Evolutionary conservation across 2,329 filamentous ascomycete species (phyloP).

Genomic region (Chrysosporium queenslandicum): DNA sequence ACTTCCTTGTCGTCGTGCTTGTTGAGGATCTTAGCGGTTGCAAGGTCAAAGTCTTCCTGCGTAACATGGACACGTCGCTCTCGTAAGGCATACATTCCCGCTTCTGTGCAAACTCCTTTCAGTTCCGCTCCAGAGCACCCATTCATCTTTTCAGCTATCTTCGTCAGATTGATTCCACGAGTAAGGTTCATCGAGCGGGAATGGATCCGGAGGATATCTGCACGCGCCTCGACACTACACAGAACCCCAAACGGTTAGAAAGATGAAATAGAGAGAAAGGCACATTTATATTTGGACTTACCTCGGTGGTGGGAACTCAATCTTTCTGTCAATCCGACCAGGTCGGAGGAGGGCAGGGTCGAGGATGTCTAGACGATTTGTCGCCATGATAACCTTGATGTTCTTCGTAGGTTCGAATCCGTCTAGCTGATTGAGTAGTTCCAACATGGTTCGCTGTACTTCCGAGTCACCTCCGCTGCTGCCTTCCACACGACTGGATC

Average conservation of each 20-base stretch:
- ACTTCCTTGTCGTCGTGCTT: constrained; percentile 99
- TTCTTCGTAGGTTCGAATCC: constrained; percentile 99
- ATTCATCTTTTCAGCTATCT: constrained; percentile 99
- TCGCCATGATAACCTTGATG: constrained; percentile 99
- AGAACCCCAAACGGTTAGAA: constrained; percentile 16
- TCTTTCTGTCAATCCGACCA: constrained; percentile 97
- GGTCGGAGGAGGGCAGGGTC: constrained; percentile 89
- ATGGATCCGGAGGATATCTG: constrained; percentile 96
- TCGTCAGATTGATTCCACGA: constrained; percentile 90
- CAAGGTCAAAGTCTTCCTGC: constrained; percentile 96
- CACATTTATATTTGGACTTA: too few relatives aligned
- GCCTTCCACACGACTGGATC: constrained; percentile 90
- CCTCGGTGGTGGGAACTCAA: constrained; percentile 95
- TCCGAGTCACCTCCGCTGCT: constrained; percentile 93
- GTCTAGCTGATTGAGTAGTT: constrained; percentile 94
- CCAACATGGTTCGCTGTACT: constrained; percentile 97
- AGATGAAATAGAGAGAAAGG: background rate
- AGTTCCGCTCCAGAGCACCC: constrained; percentile 94
- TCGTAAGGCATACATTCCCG: constrained; percentile 93
- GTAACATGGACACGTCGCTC: constrained; percentile 96
- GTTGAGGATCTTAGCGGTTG: constrained; percentile 98
- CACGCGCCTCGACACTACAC: constrained; percentile 69
- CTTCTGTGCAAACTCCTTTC: constrained; percentile 97
- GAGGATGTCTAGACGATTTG: constrained; percentile 92
- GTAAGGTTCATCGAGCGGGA: constrained; percentile 98